phyloP scores from a whole-genome alignment of 495 filamentous ascomycete species.

The Extremus antarcticus region DNA sequence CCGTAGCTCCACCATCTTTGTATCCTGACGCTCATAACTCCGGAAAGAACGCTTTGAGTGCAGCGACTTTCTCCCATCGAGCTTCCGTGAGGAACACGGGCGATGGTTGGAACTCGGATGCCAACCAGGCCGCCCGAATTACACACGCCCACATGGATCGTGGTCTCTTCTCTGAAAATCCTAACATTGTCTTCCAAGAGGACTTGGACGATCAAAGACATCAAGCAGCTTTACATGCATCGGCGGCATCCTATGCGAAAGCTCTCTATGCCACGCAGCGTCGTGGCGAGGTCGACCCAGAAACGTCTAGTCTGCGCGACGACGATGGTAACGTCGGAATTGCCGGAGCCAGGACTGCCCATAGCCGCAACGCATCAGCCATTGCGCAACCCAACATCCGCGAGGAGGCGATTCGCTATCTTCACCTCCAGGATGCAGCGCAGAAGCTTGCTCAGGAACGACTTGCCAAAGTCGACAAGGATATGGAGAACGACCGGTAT shows the following conservation, averaged over 20 bases:
- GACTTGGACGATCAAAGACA: slow-evolving; percentile 65
- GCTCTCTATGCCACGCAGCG: slow-evolving; percentile 54
- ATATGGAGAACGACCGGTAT: slow-evolving; percentile 52
- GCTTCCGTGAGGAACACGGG: slow-evolving; percentile 20
- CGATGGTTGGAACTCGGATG: slow-evolving; percentile 24
- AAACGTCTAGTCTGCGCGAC: background rate
- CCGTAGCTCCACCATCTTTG: slow-evolving; percentile 30
- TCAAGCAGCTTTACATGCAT: slow-evolving; percentile 61
- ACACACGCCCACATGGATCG: slow-evolving; percentile 43
- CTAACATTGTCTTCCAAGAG: slow-evolving; percentile 46
- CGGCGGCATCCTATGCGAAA: slow-evolving; percentile 77
- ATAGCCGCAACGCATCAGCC: slow-evolving; percentile 30
- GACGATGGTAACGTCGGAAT: slow-evolving; percentile 26
- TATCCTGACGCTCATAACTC: slow-evolving; percentile 52
- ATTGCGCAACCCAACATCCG: slow-evolving; percentile 24
- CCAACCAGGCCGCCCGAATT: slow-evolving; percentile 47
- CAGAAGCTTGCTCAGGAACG: slow-evolving; percentile 76
- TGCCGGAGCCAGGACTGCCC: slow-evolving; percentile 30
- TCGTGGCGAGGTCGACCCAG: background rate
- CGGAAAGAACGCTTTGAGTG: slow-evolving; percentile 52
- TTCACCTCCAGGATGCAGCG: slow-evolving; percentile 68
- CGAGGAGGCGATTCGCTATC: slow-evolving; percentile 37
- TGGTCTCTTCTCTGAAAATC: slow-evolving; percentile 64
- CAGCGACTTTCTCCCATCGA: slow-evolving; percentile 49
- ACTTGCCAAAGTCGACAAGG: slow-evolving; percentile 57